These are phyloP conservation scores for Phytophthora pseudosyringae DNA, from an alignment of 352 stramenopile species.

Conservation along the genomic window DNA sequence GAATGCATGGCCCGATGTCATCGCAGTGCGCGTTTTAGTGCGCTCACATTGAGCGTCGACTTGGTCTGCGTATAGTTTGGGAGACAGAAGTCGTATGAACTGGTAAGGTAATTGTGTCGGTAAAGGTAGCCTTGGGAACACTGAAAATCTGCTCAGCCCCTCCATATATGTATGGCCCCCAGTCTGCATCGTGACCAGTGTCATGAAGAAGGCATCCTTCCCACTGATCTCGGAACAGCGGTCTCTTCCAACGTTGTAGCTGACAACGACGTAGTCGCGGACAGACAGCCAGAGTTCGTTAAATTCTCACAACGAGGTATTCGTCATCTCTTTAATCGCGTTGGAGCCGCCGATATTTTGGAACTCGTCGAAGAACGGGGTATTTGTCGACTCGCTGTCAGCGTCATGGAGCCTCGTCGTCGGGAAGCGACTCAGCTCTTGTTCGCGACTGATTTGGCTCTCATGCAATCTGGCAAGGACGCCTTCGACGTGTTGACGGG, in stretches of 20 bases:
- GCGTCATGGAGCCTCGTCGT: neutral
- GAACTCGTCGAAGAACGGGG: conserved; percentile 1
- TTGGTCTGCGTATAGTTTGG: conserved; percentile 6
- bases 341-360: neutral
- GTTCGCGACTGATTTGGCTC: neutral
- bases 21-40: neutral
- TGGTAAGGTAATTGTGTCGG: neutral
- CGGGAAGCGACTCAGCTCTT: neutral
- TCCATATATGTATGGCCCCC: conserved; percentile 11
- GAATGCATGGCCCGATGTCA: neutral
- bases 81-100: conserved; percentile 7
- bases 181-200: neutral
- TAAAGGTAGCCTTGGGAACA: neutral
- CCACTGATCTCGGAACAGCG: neutral
- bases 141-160: neutral
- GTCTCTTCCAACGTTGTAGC: conserved; percentile 12
- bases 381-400: neutral
- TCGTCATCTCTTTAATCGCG: conserved; percentile 8
- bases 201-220: conserved; percentile 19
- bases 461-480: neutral
- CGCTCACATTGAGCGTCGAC: neutral
- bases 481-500: neutral
- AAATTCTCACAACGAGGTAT: conserved; percentile 1
- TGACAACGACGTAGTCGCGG: neutral
- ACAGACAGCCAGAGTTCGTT: conserved; percentile 12